Base-by-base conservation (phyloP, 495 filamentous ascomycete genomes). In the Penicillium tannophilum region DNA sequence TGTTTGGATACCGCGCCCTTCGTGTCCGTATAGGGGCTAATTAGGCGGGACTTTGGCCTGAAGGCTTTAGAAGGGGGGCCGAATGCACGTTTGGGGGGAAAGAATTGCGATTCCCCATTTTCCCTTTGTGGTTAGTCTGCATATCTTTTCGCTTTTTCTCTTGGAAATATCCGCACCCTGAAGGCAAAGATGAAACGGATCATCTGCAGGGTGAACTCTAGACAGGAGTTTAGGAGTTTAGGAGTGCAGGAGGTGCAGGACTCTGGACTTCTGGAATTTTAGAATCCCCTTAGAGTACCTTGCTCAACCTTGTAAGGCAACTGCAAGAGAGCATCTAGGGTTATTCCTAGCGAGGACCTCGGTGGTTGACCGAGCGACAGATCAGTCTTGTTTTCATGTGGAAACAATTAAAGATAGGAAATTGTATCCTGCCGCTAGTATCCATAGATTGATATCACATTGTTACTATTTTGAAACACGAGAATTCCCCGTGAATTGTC, bases 41-140 rank as follows among this genome's bases (percentile, higher is more conserved):
- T 28, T 2, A 5, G 28, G 28, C 3, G 4, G 28, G 28, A 28
- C 28, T 5, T 28, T 28, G 28, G 28, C 28, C 6, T 28, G 6
- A 28, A 28, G 28, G 28, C 28, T 28, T 28, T 28, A 5, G 4
- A 47, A 28, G 14, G 20, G 20, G 44, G 44, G 44, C 20, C 10
- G 24, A 47, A 41, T 17, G 39, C 33, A 36, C 28, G 53, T 36
- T 55, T 46, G 10, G 28, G 43, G 26, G 31, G 28, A 7, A 28
- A 17, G 39, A 41, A 41, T 39, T 39, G 35, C 4, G 11, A 3
- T 39, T 47, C 43, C 28, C 30, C 54, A 12, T 50, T 50, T 50
- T 56, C 54, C 45, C 14, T 41, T 56, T 26, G 9, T 2, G 24
- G 46, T 51, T 57, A 57, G 55, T 36, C 19, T 56, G 54, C 54